Conservation (phyloP, 2,329 filamentous ascomycete genomes). For the Monosporascus sp. region DNA sequence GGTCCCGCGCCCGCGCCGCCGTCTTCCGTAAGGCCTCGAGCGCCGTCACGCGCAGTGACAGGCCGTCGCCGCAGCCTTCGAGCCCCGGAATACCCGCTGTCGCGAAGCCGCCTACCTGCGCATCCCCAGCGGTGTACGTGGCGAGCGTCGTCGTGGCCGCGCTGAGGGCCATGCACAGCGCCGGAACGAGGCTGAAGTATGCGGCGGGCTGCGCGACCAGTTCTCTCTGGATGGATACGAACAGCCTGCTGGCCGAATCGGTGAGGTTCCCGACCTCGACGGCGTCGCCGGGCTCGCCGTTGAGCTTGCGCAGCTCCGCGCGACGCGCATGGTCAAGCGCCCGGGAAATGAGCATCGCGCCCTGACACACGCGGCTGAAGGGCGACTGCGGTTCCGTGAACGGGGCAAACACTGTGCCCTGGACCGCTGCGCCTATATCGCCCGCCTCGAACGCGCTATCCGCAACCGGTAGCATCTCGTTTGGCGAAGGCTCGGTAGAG, state of each 20-base stretch:
- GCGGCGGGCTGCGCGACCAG: slow-evolving; percentile 1
- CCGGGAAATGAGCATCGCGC: slow-evolving; percentile 28
- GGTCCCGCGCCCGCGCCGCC: slow-evolving; percentile 5
- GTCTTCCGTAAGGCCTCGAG: slow-evolving; percentile 6
- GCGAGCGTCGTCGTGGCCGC: slow-evolving; percentile 7
- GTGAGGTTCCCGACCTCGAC: slow-evolving; percentile 12
- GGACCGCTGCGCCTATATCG: slow-evolving; percentile 23
- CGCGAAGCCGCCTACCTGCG: background rate
- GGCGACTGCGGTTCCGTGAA: slow-evolving; percentile 40
- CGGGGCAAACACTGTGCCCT: slow-evolving; percentile 32
- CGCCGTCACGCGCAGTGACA: slow-evolving; percentile 5
- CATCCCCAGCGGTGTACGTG: slow-evolving; percentile 1
- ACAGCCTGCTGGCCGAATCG: slow-evolving; percentile 8
- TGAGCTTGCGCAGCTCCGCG: slow-evolving; percentile 4
- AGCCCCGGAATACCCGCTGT: background rate
- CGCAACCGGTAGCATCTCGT: slow-evolving; percentile 29
- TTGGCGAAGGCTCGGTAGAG: slow-evolving; percentile 29
- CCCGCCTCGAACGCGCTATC: slow-evolving; percentile 38
- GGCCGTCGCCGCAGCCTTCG: slow-evolving; percentile 2
- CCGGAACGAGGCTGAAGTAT: slow-evolving; percentile 9
- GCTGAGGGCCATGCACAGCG: slow-evolving; percentile 7
- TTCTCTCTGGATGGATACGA: slow-evolving; percentile 5
- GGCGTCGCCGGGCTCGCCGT: slow-evolving; percentile 10
- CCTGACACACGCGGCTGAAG: slow-evolving; percentile 45
- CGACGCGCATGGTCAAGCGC: slow-evolving; percentile 18